A percentile compares a stretch with the other conserved stretches of the same genome.
Conservation (phyloP, 495 filamentous ascomycete genomes). For the Parmelia sp. region DNA sequence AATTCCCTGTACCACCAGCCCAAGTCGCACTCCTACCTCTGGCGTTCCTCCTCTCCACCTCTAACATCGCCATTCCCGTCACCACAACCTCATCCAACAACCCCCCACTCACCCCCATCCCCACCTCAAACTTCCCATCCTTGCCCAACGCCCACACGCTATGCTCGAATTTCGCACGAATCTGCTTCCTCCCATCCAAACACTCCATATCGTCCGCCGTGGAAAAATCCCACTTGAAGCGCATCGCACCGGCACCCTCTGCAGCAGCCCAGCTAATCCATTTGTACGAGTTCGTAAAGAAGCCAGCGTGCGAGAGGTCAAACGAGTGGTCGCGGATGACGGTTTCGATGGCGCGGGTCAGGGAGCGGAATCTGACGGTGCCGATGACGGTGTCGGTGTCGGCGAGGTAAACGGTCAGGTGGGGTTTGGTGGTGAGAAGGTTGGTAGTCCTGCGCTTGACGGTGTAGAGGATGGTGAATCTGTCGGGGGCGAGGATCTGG, state of each 20-base stretch:
- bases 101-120: slow-evolving; percentile 6
- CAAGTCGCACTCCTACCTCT: not conserved
- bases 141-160: slow-evolving; percentile 13
- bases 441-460: no score
- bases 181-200: slow-evolving; percentile 12
- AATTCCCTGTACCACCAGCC: no score
- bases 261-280: slow-evolving; percentile 1
- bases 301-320: slow-evolving; percentile 3
- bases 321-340: slow-evolving; percentile 13
- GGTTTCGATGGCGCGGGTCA: slow-evolving; percentile 13
- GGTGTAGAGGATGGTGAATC: slow-evolving; percentile 16
- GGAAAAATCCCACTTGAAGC: slow-evolving; percentile 17
- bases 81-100: slow-evolving; percentile 26
- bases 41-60: slow-evolving; percentile 18
- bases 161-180: slow-evolving; percentile 13
- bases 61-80: slow-evolving; percentile 26
- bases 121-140: slow-evolving; percentile 13
- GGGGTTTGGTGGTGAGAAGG: slow-evolving; percentile 17
- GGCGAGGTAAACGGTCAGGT: slow-evolving; percentile 10
- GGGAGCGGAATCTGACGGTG: slow-evolving; percentile 16
- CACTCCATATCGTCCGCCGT: slow-evolving; percentile 7
- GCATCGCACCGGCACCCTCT: not conserved
- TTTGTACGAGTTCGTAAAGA: slow-evolving; percentile 1
- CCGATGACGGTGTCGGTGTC: slow-evolving; percentile 8
- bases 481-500: slow-evolving; percentile 18